phyloP scores from a whole-genome alignment of 192 early-diverging fungal species.

The Backusella mclennaniae region DNA sequence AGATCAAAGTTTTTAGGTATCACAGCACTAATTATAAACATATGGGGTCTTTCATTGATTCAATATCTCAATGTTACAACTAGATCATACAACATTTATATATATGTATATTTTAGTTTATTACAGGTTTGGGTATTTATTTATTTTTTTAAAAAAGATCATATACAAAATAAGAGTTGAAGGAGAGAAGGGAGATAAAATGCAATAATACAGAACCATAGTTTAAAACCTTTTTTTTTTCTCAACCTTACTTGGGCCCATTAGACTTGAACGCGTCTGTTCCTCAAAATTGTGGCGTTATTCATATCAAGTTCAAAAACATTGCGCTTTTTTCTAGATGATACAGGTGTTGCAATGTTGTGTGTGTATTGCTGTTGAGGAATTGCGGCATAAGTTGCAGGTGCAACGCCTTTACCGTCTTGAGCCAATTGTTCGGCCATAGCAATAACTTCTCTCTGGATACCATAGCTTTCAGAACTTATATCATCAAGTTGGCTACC shows the following conservation, averaged over 20 bases:
- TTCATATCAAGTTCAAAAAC: constrained; percentile 41
- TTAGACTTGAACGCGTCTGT: constrained; percentile 25
- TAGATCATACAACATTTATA: not conserved
- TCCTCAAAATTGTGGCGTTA: constrained; percentile 44
- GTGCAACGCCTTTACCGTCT: constrained; percentile 20
- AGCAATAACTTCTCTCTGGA: constrained; percentile 19
- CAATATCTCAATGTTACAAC: not conserved
- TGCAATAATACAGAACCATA: not conserved
- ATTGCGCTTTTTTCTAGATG: constrained; percentile 11
- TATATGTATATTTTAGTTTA: not conserved
- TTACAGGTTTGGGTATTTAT: constrained; percentile 5
- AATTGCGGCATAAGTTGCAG: not conserved
- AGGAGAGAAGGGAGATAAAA: not conserved
- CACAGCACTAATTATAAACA: not conserved
- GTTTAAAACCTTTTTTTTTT: not conserved
- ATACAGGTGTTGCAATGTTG: constrained; percentile 1
- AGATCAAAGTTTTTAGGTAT: not conserved
- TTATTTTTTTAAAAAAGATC: not conserved
- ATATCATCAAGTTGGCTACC: not conserved
- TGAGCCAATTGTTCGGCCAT: constrained; percentile 24
- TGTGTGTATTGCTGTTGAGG: not conserved
- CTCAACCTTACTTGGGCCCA: not conserved
- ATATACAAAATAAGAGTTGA: not conserved
- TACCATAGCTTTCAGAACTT: not conserved
- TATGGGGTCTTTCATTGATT: not conserved